Percentiles rank a stretch among this genome's conserved stretches.
Conservation (phyloP, 2,329 filamentous ascomycete species). For the Anisogramma anomala region DNA sequence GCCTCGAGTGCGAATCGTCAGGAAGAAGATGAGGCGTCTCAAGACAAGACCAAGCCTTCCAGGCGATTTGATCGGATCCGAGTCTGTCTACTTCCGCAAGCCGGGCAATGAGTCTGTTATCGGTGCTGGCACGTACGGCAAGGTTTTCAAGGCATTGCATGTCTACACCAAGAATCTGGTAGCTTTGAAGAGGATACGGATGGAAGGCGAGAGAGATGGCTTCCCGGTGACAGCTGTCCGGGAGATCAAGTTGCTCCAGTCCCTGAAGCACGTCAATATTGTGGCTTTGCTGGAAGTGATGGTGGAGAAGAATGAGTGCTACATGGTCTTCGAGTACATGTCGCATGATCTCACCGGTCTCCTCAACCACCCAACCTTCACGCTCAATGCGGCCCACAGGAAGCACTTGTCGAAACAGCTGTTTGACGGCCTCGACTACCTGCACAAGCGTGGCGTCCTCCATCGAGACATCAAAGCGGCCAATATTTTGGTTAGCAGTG, state of each 20-base stretch:
- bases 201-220: conserved; percentile 85
- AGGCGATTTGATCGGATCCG: conserved; percentile 62
- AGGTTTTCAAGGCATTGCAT: conserved; percentile 87
- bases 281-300: conserved; percentile 83
- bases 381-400: conserved; percentile 71
- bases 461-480: conserved; percentile 98
- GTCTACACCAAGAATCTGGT: conserved; percentile 80
- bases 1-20: conserved; percentile 48
- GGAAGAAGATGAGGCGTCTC: conserved; percentile 55
- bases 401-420: conserved; percentile 89
- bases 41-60: conserved; percentile 62
- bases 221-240: conserved; percentile 85
- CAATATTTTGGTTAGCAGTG: conserved; percentile 87
- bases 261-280: conserved; percentile 69
- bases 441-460: conserved; percentile 84
- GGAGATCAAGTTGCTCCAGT: conserved; percentile 86
- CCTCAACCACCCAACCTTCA: conserved; percentile 87
- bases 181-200: conserved; percentile 80
- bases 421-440: conserved; percentile 86
- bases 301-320: conserved; percentile 97
- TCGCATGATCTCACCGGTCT: conserved; percentile 92
- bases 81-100: conserved; percentile 89
- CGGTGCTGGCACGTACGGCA: conserved; percentile 89
- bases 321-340: conserved; percentile 98
- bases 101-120: conserved; percentile 96